Percentiles rank a stretch among this genome's conserved stretches.
phyloP scores from a whole-genome alignment of 306 rosid genomes.

The Fragaria ananassa region DNA sequence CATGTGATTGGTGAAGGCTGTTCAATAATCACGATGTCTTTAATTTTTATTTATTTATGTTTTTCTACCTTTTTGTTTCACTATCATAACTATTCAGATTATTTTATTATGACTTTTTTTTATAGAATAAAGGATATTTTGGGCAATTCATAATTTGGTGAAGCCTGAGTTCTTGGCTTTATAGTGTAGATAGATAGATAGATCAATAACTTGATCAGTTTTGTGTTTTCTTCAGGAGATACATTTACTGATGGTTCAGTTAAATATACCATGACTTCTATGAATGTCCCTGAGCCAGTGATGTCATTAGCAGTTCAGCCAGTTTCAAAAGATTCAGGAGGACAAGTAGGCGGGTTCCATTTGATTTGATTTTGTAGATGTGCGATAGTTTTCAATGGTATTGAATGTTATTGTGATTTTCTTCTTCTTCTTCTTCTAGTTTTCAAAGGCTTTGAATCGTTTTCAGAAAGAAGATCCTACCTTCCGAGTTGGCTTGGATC shows the following conservation, averaged over 20 bases:
- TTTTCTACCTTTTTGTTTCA: too few species aligned
- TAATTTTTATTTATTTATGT: too few species aligned
- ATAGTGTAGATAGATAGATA: neutral
- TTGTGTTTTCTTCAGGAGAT: conserved; percentile 59
- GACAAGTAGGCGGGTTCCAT: conserved; percentile 69
- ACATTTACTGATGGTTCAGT: conserved; percentile 93
- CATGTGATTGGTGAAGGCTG: too few species aligned
- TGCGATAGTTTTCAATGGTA: neutral
- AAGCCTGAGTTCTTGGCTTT: too few species aligned
- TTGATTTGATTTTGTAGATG: conserved; percentile 12
- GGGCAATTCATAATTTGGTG: too few species aligned
- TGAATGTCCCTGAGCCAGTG: conserved; percentile 99
- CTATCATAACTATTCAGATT: too few species aligned
- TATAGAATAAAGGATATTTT: too few species aligned
- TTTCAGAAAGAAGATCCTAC: conserved; percentile 98
- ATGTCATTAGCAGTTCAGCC: conserved; percentile 99
- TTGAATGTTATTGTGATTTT: neutral
- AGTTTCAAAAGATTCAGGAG: conserved; percentile 95
- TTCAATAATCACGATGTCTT: too few species aligned
- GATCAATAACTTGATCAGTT: conserved; percentile 4
- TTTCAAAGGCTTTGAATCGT: conserved; percentile 96
- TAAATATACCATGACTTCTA: conserved; percentile 93
- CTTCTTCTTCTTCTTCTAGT: conserved; percentile 35
- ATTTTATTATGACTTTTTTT: too few species aligned
- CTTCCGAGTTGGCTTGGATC: conserved; percentile 94